Conservation (phyloP, 1,284 basidiomycete genomes). For the Termitomyces sp. region DNA sequence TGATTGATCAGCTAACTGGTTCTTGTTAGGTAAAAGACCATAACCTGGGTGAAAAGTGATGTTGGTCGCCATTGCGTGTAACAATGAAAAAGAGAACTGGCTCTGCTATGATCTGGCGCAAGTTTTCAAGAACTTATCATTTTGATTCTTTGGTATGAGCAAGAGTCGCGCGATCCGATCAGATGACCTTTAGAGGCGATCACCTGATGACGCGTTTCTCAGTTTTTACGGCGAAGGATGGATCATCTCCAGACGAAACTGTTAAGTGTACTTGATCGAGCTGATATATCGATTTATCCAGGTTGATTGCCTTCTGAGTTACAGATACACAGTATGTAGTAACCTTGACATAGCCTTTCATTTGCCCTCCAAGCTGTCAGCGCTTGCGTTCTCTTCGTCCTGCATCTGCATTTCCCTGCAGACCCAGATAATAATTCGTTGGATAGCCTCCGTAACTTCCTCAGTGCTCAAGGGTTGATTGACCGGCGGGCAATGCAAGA, state of each 20-base stretch:
- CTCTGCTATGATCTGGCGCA: slow-evolving; percentile 9
- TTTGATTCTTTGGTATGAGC: slow-evolving; percentile 3
- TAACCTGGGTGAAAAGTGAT: slow-evolving; percentile 73
- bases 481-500: slow-evolving; percentile 67
- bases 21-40: not conserved
- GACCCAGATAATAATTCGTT: slow-evolving; percentile 54
- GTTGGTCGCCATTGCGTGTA: slow-evolving; percentile 68
- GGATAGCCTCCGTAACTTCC: slow-evolving; percentile 63
- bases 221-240: no score
- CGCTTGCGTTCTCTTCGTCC: slow-evolving; percentile 25
- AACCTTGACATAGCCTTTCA: not conserved
- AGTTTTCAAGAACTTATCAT: not conserved
- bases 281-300: not conserved
- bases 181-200: slow-evolving; percentile 1
- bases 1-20: not conserved
- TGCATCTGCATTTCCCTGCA: slow-evolving; percentile 37
- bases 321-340: not conserved
- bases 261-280: no score
- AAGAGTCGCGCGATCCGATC: slow-evolving; percentile 19
- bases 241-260: no score
- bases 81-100: slow-evolving; percentile 5
- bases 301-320: not conserved
- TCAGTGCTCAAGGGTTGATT: slow-evolving; percentile 55
- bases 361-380: slow-evolving; percentile 10
- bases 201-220: slow-evolving; percentile 8